Evolutionary conservation across 306 rosid genomes (phyloP).

Genomic region (Ochetophila trinervis): DNA sequence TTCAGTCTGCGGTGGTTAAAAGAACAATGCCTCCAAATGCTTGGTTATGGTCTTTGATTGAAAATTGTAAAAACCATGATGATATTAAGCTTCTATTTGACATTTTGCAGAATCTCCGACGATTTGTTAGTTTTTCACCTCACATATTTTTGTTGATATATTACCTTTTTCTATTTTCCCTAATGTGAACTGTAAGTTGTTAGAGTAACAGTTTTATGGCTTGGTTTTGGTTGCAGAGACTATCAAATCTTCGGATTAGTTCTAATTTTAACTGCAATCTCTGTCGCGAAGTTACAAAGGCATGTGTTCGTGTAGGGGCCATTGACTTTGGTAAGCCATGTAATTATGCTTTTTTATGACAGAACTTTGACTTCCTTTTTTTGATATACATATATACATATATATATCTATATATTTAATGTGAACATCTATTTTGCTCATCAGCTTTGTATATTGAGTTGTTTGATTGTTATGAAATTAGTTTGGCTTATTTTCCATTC

Average conservation of each 20-base stretch:
- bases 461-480: too few relatives aligned
- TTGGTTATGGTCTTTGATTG: slow-evolving; percentile 86
- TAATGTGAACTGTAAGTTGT: slow-evolving; percentile 1
- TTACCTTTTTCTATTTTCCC: slow-evolving; percentile 7
- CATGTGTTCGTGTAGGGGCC: slow-evolving; percentile 74
- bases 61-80: slow-evolving; percentile 56
- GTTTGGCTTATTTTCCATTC: too few relatives aligned
- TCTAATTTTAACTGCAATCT: slow-evolving; percentile 65
- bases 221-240: slow-evolving; percentile 61
- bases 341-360: neutral
- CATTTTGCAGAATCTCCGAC: slow-evolving; percentile 67
- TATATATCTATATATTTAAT: neutral
- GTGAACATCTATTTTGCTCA: neutral
- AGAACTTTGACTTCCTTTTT: neutral
- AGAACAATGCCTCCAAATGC: slow-evolving; percentile 91
- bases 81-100: slow-evolving; percentile 76
- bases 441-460: neutral
- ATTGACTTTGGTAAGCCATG: slow-evolving; percentile 61
- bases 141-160: neutral
- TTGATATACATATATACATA: too few relatives aligned
- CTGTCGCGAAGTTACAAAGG: slow-evolving; percentile 80
- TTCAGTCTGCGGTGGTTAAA: slow-evolving; percentile 59
- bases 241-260: slow-evolving; percentile 83
- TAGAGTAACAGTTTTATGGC: slow-evolving; percentile 15
- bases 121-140: slow-evolving; percentile 62